These are phyloP conservation scores for Colletotrichum liaoningense DNA, from an alignment of 2,329 filamentous ascomycete genomes.

Conservation along the genomic window DNA sequence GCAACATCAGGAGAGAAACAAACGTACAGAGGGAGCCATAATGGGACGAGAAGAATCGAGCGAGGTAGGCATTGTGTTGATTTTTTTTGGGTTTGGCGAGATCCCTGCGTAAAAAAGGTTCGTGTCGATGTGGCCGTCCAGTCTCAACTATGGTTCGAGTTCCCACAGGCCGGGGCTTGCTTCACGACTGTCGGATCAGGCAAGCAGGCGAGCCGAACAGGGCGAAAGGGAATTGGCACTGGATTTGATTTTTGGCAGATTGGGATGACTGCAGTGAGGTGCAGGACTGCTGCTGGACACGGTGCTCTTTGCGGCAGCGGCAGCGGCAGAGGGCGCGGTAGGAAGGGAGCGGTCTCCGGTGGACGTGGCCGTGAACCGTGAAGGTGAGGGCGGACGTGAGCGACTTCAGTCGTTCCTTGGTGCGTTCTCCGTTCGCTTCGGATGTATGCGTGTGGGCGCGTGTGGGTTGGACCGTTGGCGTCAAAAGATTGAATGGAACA, in stretches of 20 bases:
- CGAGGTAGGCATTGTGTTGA: slow-evolving; percentile 64
- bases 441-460: background rate
- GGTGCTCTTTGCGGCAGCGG: background rate
- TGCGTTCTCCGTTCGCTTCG: slow-evolving; percentile 3
- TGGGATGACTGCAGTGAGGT: slow-evolving; percentile 3
- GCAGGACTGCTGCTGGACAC: background rate
- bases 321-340: background rate
- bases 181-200: slow-evolving; percentile 32
- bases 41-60: slow-evolving; percentile 71
- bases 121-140: slow-evolving; percentile 20
- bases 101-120: slow-evolving; percentile 34
- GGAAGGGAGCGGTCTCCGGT: background rate
- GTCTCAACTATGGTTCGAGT: slow-evolving; percentile 32
- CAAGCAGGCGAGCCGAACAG: slow-evolving; percentile 7
- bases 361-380: background rate
- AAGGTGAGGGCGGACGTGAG: background rate
- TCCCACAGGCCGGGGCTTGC: slow-evolving; percentile 33
- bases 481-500: background rate
- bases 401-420: background rate
- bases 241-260: slow-evolving; percentile 8
- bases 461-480: background rate
- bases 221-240: background rate
- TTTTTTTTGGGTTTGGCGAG: slow-evolving; percentile 18
- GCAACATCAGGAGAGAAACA: slow-evolving; percentile 19
- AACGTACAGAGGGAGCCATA: slow-evolving; percentile 72